Conservation (phyloP, 192 early-diverging fungal genomes). For the Coemansia sp. region DNA sequence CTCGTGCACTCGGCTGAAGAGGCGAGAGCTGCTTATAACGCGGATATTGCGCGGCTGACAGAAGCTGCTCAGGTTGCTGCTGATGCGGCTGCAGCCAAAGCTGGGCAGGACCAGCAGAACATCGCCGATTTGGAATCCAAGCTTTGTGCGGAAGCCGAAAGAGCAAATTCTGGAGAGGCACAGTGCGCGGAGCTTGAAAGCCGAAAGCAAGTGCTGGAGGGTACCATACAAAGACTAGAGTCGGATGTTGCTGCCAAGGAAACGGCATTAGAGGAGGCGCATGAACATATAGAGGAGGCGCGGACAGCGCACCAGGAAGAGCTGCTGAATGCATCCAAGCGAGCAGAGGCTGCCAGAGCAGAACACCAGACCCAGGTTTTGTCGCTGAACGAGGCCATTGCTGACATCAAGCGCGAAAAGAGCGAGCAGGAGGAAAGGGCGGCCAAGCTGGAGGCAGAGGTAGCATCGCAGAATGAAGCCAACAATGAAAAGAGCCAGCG, state of each 20-base stretch:
- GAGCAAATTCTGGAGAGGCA: slow-evolving; percentile 13
- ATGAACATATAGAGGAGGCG: slow-evolving; percentile 12
- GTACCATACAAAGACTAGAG: neutral
- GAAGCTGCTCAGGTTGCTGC: slow-evolving; percentile 10
- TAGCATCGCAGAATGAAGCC: slow-evolving; percentile 1
- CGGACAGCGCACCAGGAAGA: slow-evolving; percentile 10
- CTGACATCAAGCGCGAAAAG: slow-evolving; percentile 6
- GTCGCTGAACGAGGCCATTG: slow-evolving; percentile 6
- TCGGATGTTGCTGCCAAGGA: neutral
- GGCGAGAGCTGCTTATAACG: neutral
- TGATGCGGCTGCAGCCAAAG: slow-evolving; percentile 3
- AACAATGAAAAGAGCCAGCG: slow-evolving; percentile 14
- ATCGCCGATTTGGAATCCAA: neutral
- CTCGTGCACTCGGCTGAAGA: neutral
- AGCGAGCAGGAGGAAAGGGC: slow-evolving; percentile 3
- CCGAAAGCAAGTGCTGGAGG: slow-evolving; percentile 2
- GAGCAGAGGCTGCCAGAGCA: neutral
- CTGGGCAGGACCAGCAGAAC: neutral
- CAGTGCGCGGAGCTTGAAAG: slow-evolving; percentile 2
- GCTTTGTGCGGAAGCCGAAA: slow-evolving; percentile 3
- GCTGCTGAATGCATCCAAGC: slow-evolving; percentile 1
- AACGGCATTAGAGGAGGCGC: slow-evolving; percentile 4
- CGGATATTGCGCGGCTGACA: neutral
- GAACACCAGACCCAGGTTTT: slow-evolving; percentile 8
- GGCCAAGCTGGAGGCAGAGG: slow-evolving; percentile 10